These are phyloP conservation scores for Kwoniella heveanensis DNA, from an alignment of 768 basidiomycete genomes.

Conservation along the genomic window DNA sequence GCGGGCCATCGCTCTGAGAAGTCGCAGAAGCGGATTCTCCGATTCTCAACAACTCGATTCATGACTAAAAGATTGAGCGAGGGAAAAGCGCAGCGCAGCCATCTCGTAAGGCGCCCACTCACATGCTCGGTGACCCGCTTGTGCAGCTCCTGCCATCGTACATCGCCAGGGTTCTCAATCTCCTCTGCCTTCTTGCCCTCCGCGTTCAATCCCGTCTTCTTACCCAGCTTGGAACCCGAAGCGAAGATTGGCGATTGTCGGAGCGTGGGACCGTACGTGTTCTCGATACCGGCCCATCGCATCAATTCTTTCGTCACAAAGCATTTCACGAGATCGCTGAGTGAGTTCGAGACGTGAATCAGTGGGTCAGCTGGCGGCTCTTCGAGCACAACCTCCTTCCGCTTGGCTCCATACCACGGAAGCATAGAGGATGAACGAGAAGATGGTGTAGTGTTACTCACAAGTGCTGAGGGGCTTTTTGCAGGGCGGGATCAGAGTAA, in stretches of 20 bases:
- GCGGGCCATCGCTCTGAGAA: too few relatives aligned
- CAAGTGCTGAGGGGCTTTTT: conserved; percentile 82
- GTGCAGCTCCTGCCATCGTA: conserved; percentile 93
- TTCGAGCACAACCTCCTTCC: too few relatives aligned
- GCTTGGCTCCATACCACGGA: too few relatives aligned
- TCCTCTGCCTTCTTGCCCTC: conserved; percentile 50
- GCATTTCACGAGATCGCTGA: conserved; percentile 87
- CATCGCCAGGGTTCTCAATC: conserved; percentile 57
- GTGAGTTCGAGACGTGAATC: too few relatives aligned
- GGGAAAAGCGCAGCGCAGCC: too few relatives aligned
- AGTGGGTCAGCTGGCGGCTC: too few relatives aligned
- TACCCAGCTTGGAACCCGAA: conserved; percentile 56
- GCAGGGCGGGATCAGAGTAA: conserved; percentile 72
- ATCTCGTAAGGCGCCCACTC: conserved; percentile 58
- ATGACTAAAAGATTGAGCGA: too few relatives aligned
- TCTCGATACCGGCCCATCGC: conserved; percentile 93
- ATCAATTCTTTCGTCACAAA: conserved; percentile 91
- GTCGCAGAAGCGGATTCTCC: too few relatives aligned
- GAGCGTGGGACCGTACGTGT: conserved; percentile 81
- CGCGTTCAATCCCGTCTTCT: conserved; percentile 46
- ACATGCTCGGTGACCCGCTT: conserved; percentile 96
- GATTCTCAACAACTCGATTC: too few relatives aligned
- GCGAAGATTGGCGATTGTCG: conserved; percentile 79
- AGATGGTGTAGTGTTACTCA: conserved; percentile 56
- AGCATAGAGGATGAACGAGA: neutral